These are phyloP conservation scores for Hypomontagnella monticulosa DNA, from an alignment of 495 filamentous ascomycete species.

Conservation along the genomic window DNA sequence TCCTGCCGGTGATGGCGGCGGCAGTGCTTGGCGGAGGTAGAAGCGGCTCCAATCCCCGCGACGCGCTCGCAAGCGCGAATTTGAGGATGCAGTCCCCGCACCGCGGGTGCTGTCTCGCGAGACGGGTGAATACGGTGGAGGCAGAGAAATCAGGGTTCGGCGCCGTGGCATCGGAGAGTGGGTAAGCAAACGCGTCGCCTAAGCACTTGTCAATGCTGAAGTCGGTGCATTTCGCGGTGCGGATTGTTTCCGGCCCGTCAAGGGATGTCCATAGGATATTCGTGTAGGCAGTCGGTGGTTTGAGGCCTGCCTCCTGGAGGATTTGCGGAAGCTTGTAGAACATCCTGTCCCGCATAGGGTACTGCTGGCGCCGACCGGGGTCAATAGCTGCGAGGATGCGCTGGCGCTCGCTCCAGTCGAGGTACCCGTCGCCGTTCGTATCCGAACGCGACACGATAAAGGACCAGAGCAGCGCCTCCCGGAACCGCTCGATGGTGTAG, in stretches of 20 bases:
- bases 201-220: slow-evolving; percentile 55
- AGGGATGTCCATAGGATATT: slow-evolving; percentile 56
- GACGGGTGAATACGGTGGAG: slow-evolving; percentile 50
- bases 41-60: slow-evolving; percentile 47
- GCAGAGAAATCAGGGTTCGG: slow-evolving; percentile 50
- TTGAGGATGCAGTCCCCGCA: slow-evolving; percentile 57
- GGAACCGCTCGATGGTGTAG: slow-evolving; percentile 56
- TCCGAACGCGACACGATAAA: slow-evolving; percentile 54
- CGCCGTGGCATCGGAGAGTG: slow-evolving; percentile 46
- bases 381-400: slow-evolving; percentile 46
- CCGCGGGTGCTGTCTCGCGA: slow-evolving; percentile 47
- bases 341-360: slow-evolving; percentile 44
- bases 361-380: slow-evolving; percentile 44
- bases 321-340: slow-evolving; percentile 49
- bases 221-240: slow-evolving; percentile 49
- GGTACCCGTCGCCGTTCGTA: slow-evolving; percentile 49
- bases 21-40: slow-evolving; percentile 39
- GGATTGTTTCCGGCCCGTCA: slow-evolving; percentile 53
- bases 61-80: slow-evolving; percentile 47
- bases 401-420: slow-evolving; percentile 51
- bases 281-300: slow-evolving; percentile 52
- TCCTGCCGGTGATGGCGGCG: neutral
- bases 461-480: slow-evolving; percentile 56
- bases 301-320: slow-evolving; percentile 49
- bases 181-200: slow-evolving; percentile 51